Conservation (phyloP, 805 yeast species). For the Peterozyma xylosa region DNA sequence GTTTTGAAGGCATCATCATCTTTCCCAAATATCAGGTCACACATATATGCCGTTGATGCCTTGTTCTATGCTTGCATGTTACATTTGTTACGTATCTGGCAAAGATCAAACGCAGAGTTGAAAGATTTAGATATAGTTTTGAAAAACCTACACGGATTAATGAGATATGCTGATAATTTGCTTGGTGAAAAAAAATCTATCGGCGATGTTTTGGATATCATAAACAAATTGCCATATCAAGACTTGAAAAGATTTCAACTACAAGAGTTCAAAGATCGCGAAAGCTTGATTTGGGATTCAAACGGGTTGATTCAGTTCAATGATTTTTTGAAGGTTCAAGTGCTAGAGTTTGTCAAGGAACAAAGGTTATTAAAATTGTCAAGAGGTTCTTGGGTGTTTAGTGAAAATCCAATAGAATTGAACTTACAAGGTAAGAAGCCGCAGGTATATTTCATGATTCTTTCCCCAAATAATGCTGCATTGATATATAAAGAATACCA, state of each 20-base stretch:
- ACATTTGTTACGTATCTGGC: constrained; percentile 58
- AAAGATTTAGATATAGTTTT: constrained; percentile 46
- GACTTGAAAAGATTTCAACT: constrained; percentile 52
- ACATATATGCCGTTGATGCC: constrained; percentile 42
- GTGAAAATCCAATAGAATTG: constrained; percentile 39
- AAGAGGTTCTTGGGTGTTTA: constrained; percentile 76
- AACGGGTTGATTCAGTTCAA: constrained; percentile 40
- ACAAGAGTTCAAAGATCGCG: constrained; percentile 26
- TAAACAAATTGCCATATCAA: constrained; percentile 35
- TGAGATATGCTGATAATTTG: constrained; percentile 17
- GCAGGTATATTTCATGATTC: constrained; percentile 45
- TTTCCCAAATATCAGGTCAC: constrained; percentile 30
- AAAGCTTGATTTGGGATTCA: constrained; percentile 34
- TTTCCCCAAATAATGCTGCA: constrained; percentile 61
- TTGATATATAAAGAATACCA: constrained; percentile 54
- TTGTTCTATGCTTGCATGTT: constrained; percentile 51
- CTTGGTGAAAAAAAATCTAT: constrained; percentile 17
- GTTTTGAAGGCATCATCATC: constrained; percentile 8
- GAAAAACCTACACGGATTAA: constrained; percentile 32
- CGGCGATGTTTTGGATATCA: constrained; percentile 37
- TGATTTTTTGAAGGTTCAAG: constrained; percentile 43
- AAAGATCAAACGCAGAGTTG: constrained; percentile 44
- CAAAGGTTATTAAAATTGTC: constrained; percentile 67
- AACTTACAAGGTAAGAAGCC: constrained; percentile 16
- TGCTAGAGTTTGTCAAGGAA: constrained; percentile 63